Base-by-base conservation (phyloP, 2,329 filamentous ascomycete species). In the Penicillium sp. region DNA sequence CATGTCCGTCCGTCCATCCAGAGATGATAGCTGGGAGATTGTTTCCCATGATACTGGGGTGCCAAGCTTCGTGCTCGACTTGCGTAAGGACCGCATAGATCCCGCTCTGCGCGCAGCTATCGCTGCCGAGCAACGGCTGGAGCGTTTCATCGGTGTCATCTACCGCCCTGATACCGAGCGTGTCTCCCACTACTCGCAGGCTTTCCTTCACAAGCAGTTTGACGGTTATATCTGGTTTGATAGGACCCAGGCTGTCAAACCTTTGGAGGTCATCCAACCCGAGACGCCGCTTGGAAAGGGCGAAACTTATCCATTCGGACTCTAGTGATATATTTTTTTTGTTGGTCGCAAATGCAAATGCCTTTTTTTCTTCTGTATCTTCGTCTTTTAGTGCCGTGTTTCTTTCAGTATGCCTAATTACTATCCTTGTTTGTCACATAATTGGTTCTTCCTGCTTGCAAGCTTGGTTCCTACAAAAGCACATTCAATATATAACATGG, bases 131-230 rank as follows among this genome's bases (percentile, higher is more conserved):
- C 66, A 60, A 14, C 65, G 74, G 44, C 64, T 82, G n/a, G 73
- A 82, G 68, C 71, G 80, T 11, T 82, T 81, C 59, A 82, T 82
- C 43, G 80, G 80, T 0, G 81, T 82, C 13, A 78, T 82, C 34
- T 82, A 82, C 61, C 70, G 75, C 4, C 79, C 79, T 4, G 68
- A 72, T n/a, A 81, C 79, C 0, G 80, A 82, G 64, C 65, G 74
- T 8, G 66, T 73, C 56, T 81, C 79, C 37, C 79, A 82, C 61
- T 82, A 82, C 63, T 78, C 77, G 9, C 64, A 72, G 20, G 75
- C 78, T 1, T 69, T 75, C 45, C 66, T 82, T 47, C 72, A 78
- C 39, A 69, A 77, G 44, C 80, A 82, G 67, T 78, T 82, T 54
- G 80, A 82, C 61, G 78, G 71, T 1, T 77, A 76, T 54, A 61